phyloP scores from a whole-genome alignment of 768 basidiomycete genomes.

The Leccinum aurantiacum region DNA sequence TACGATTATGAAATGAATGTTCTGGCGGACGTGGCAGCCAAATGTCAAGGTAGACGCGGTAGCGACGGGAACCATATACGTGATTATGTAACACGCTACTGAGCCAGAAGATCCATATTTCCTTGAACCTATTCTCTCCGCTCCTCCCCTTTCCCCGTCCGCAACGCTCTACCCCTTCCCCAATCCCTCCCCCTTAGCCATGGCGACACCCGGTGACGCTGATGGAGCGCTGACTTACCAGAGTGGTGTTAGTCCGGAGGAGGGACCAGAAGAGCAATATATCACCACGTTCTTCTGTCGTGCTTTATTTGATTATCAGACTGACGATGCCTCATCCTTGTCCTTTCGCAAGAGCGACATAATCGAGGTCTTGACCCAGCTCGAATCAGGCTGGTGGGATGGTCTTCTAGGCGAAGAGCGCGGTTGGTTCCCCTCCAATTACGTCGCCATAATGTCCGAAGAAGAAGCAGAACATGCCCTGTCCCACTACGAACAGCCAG shows the following conservation, averaged over 20 bases:
- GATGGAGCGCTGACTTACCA: constrained; percentile 23
- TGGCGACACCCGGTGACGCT: constrained; percentile 22
- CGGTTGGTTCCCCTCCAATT: constrained; percentile 98
- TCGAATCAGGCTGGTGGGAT: constrained; percentile 99
- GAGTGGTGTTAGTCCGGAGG: constrained; percentile 26
- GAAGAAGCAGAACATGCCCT: constrained; percentile 76
- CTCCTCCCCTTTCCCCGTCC: constrained; percentile 13
- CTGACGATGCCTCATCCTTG: constrained; percentile 85
- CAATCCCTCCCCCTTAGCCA: constrained; percentile 4
- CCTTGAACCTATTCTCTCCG: constrained; percentile 4
- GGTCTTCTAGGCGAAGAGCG: constrained; percentile 86
- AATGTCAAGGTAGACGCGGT: constrained; percentile 5
- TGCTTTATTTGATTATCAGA: constrained; percentile 88
- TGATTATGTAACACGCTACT: constrained; percentile 28
- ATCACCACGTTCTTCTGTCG: constrained; percentile 80
- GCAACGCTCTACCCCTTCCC: constrained; percentile 5
- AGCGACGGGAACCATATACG: constrained; percentile 12
- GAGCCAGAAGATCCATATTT: constrained; percentile 16
- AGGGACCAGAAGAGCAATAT: constrained; percentile 53
- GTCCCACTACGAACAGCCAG: constrained; percentile 29
- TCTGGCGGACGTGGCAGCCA: constrained; percentile 5
- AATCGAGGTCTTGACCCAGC: constrained; percentile 89
- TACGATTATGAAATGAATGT: constrained; percentile 14
- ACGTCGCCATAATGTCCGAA: constrained; percentile 76
- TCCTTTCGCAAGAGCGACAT: constrained; percentile 86